A percentile compares a stretch with the other conserved stretches of the same genome.
Evolutionary conservation across 2,329 filamentous ascomycete genomes (phyloP).

Genomic region (Xylariaceae sp.): DNA sequence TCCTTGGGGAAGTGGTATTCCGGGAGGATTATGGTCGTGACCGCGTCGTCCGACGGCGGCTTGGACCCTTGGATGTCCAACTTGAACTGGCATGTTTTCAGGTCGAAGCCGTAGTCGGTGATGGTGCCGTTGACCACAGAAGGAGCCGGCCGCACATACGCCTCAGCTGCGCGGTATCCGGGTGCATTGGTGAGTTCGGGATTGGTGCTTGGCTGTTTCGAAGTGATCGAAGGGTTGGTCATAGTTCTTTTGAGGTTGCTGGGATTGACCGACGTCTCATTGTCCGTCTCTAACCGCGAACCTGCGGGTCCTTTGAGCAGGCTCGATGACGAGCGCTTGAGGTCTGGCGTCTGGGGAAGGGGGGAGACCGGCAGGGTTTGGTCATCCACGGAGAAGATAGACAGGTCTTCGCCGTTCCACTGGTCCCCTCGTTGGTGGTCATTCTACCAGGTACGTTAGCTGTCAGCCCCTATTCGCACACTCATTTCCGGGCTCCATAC

Average conservation of each 20-base stretch:
- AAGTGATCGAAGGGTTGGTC: constrained; percentile 58
- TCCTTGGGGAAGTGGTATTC: constrained; percentile 86
- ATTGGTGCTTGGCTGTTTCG: constrained; percentile 42
- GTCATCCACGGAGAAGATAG: constrained; percentile 82
- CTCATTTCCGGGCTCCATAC: constrained; percentile 38
- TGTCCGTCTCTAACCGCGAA: constrained; percentile 34
- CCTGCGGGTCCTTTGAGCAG: constrained; percentile 30
- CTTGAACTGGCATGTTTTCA: constrained; percentile 69
- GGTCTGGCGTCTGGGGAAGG: constrained; percentile 33
- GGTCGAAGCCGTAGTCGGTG: constrained; percentile 68
- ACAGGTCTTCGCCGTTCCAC: constrained; percentile 97
- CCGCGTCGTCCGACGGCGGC: constrained; percentile 52
- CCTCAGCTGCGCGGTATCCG: constrained; percentile 85
- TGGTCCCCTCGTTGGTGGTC: constrained; percentile 83
- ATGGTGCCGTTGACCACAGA: constrained; percentile 67
- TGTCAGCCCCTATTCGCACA: constrained; percentile 11
- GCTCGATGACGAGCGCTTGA: constrained; percentile 40
- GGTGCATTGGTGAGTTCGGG: constrained; percentile 54
- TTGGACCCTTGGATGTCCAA: constrained; percentile 59
- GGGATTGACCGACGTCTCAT: constrained; percentile 59
- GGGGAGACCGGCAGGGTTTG: constrained; percentile 49
- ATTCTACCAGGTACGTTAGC: constrained; percentile 49
- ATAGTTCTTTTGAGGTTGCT: constrained; percentile 68
- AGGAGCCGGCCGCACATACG: constrained; percentile 81
- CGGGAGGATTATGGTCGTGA: constrained; percentile 79